A percentile compares a stretch with the other conserved stretches of the same genome.
Conservation (phyloP, 805 yeast species). For the Komagataella pseudopastoris region DNA sequence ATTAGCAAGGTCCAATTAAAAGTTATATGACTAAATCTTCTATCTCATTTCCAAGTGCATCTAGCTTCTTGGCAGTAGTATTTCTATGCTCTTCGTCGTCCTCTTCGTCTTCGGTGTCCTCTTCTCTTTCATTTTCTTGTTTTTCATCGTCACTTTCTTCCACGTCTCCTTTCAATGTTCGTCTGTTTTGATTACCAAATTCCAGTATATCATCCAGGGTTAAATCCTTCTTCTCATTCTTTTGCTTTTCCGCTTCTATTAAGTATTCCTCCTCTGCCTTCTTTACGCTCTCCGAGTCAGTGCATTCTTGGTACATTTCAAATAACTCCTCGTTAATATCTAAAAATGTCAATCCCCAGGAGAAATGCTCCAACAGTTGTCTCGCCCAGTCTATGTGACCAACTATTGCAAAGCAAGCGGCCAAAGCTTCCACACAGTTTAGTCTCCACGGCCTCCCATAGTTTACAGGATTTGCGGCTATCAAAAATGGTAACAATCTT, state of each 20-base stretch:
- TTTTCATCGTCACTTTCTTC: conserved; percentile 9
- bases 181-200: conserved; percentile 64
- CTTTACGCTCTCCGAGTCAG: conserved; percentile 64
- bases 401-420: conserved; percentile 92
- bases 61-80: neutral
- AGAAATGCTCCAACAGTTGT: conserved; percentile 59
- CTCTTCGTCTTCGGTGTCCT: conserved; percentile 12
- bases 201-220: conserved; percentile 57
- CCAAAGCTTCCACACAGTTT: conserved; percentile 94
- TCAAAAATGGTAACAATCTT: conserved; percentile 77
- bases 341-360: conserved; percentile 89
- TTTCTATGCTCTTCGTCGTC: conserved; percentile 8
- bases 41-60: neutral
- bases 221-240: conserved; percentile 37
- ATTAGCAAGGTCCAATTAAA: neutral
- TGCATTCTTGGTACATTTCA: conserved; percentile 62
- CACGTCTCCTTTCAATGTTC: conserved; percentile 8
- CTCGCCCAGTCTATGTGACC: conserved; percentile 88
- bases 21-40: neutral
- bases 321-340: conserved; percentile 71
- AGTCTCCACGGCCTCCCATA: conserved; percentile 93
- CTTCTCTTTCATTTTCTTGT: conserved; percentile 9
- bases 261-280: conserved; percentile 69
- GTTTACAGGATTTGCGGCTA: conserved; percentile 95
- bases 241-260: conserved; percentile 51